A percentile compares a stretch with the other conserved stretches of the same genome.
Evolutionary conservation across 1,284 basidiomycete genomes (phyloP).

Genomic region (Cutaneotrichosporon sp.): DNA sequence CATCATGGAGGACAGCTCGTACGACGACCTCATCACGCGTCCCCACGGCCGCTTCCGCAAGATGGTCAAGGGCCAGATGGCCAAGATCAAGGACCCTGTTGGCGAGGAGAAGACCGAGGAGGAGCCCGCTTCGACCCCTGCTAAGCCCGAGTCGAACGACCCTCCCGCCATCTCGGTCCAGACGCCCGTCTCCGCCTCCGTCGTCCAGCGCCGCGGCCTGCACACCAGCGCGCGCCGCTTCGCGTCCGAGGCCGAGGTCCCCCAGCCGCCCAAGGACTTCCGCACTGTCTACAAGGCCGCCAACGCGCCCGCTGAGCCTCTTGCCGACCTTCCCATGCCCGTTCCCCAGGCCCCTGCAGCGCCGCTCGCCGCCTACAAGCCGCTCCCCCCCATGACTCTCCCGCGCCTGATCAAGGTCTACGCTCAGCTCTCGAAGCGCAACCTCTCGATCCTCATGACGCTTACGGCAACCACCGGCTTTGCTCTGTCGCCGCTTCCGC

Average conservation of each 20-base stretch:
- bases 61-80: slow-evolving; percentile 52
- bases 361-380: slow-evolving; percentile 48
- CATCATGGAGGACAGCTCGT: slow-evolving; percentile 56
- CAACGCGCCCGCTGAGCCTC: slow-evolving; percentile 26
- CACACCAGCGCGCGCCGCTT: slow-evolving; percentile 25
- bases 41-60: slow-evolving; percentile 48
- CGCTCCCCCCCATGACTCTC: slow-evolving; percentile 58
- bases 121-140: neutral
- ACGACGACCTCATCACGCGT: slow-evolving; percentile 52
- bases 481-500: slow-evolving; percentile 83
- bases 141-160: neutral
- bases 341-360: slow-evolving; percentile 39
- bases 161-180: slow-evolving; percentile 14
- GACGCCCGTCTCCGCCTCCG: slow-evolving; percentile 19
- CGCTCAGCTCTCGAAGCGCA: slow-evolving; percentile 80
- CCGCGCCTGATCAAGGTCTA: slow-evolving; percentile 68
- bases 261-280: slow-evolving; percentile 30
- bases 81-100: slow-evolving; percentile 43
- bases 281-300: slow-evolving; percentile 44
- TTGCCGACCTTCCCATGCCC: slow-evolving; percentile 39
- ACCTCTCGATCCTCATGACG: slow-evolving; percentile 83
- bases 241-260: slow-evolving; percentile 31
- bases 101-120: slow-evolving; percentile 18
- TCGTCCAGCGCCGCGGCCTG: slow-evolving; percentile 24
- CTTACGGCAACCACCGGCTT: slow-evolving; percentile 91